Evolutionary conservation across 139 green algal genomes (phyloP), one percentile per base, ranked within the genome.

Genomic region (Chlorella sorokiniana): DNA sequence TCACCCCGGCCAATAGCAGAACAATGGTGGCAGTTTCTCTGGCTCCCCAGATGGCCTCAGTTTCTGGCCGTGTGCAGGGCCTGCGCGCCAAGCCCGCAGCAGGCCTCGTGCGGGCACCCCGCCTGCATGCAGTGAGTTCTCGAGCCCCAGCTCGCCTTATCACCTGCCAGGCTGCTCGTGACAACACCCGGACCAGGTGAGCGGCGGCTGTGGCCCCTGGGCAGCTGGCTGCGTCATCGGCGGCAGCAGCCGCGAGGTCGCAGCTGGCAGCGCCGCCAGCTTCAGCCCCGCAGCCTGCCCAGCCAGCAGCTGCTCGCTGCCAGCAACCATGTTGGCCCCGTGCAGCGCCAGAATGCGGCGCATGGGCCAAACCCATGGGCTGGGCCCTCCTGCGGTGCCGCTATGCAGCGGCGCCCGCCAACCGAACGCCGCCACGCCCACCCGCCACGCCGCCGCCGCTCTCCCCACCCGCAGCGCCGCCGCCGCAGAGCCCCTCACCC

Each of bases 211-310:
- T 20, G 27, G 54, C 37, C 35, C 48, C 31, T 27, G 25, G 22
- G 33, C 22, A n/a, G 23, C 8, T 69, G 62, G 62, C 18, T 69
- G 29, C 29, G 69, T n/a, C 42, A n/a, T 7, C 69, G 42, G 29
- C 67, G 5, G 9, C 25, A 25, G 73, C 8, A 25, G 33, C 72
- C 41, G 72, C 72, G 51, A 27, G 22, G 54, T 69, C 73, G 73
- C 73, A 64, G 73, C 37, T 23, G n/a, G 54, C 54, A 79, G 73
- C 52, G 52, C 44, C 65, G 9, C 33, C 37, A 44, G 65, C 35
- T 51, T 72, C 65, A 45, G 65, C 65, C 65, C 37, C 37, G 62
- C 3, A 27, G 25, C 9, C 25, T 16, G 23, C 54, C 8, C 11
- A 63, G 3, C 22, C 18, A 33, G 54, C 54, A 33, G 54, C 54